Percentiles rank a stretch among this genome's conserved stretches.
phyloP scores from a whole-genome alignment of 1,284 basidiomycete species.

The Sporisorium scitamineum region DNA sequence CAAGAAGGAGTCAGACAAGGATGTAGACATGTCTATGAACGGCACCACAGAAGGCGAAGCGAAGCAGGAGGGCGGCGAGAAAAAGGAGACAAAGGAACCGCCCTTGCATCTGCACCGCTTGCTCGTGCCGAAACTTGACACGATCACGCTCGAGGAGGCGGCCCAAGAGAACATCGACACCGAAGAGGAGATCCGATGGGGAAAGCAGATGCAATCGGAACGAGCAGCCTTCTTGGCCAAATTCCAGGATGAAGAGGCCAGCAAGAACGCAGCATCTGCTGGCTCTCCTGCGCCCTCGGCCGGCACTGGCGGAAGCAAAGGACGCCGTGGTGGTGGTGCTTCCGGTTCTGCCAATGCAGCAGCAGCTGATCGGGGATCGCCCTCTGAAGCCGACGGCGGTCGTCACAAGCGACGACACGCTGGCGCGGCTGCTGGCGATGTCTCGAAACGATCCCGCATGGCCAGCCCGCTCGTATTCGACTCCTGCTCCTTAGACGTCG shows the following conservation, averaged over 20 bases:
- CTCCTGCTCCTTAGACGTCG: slow-evolving; percentile 19
- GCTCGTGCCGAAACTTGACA: slow-evolving; percentile 50
- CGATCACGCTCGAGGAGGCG: slow-evolving; percentile 39
- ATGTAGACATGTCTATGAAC: slow-evolving; percentile 42
- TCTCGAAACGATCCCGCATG: slow-evolving; percentile 45
- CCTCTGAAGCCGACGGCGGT: slow-evolving; percentile 27
- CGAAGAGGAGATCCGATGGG: slow-evolving; percentile 65
- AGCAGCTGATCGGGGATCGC: slow-evolving; percentile 27
- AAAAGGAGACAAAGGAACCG: slow-evolving; percentile 32
- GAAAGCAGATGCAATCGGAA: slow-evolving; percentile 63
- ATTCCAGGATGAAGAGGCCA: slow-evolving; percentile 63
- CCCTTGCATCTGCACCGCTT: slow-evolving; percentile 52
- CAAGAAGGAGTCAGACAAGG: slow-evolving; percentile 36
- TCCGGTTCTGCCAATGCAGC: slow-evolving; percentile 12
- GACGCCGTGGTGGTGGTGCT: slow-evolving; percentile 19
- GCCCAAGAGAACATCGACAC: slow-evolving; percentile 63
- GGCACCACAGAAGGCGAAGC: slow-evolving; percentile 9
- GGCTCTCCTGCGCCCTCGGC: slow-evolving; percentile 45
- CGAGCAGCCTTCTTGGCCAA: slow-evolving; percentile 61
- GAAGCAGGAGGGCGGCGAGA: slow-evolving; percentile 18
- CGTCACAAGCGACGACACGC: slow-evolving; percentile 26
- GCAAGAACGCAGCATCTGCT: slow-evolving; percentile 40
- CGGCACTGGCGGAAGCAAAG: slow-evolving; percentile 25
- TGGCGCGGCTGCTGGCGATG: slow-evolving; percentile 27
- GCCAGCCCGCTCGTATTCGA: slow-evolving; percentile 45